phyloP scores from a whole-genome alignment of 306 rosid species.

The Pterocarpus macrocarpus region DNA sequence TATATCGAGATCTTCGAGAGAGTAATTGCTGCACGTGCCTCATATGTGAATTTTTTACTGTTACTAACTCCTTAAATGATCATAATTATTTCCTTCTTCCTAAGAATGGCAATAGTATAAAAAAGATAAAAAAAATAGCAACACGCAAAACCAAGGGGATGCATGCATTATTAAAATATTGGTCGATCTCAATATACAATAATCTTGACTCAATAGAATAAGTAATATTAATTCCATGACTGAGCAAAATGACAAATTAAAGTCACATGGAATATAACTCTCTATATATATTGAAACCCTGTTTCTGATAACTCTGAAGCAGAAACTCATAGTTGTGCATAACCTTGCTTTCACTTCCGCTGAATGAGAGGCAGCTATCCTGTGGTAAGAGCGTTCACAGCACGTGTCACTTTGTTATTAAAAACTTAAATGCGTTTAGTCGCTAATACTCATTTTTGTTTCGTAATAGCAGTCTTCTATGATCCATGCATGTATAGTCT shows the following conservation, averaged over 20 bases:
- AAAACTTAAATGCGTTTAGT: constrained; percentile 50
- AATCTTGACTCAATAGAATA: neutral
- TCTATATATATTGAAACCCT: no score
- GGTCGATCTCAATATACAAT: neutral
- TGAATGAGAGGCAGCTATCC: no score
- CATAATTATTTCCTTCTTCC: neutral
- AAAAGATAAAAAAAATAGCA: no score
- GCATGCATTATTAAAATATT: neutral
- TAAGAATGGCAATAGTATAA: neutral
- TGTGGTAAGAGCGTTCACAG: neutral
- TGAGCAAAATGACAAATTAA: neutral
- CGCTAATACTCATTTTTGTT: constrained; percentile 49
- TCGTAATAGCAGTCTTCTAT: constrained; percentile 7
- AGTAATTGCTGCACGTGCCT: neutral
- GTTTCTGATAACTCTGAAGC: neutral
- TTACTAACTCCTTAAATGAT: neutral
- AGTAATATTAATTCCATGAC: neutral
- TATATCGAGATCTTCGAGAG: neutral
- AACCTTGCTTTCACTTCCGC: neutral
- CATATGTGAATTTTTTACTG: neutral
- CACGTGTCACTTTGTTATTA: neutral
- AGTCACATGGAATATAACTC: no score
- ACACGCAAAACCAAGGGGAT: neutral
- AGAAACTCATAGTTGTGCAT: neutral
- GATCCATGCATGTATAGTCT: neutral